Percentiles rank a stretch among this genome's conserved stretches.
These are phyloP conservation scores for Leucocoprinus leucothites DNA, from an alignment of 768 basidiomycete genomes.

Conservation along the genomic window DNA sequence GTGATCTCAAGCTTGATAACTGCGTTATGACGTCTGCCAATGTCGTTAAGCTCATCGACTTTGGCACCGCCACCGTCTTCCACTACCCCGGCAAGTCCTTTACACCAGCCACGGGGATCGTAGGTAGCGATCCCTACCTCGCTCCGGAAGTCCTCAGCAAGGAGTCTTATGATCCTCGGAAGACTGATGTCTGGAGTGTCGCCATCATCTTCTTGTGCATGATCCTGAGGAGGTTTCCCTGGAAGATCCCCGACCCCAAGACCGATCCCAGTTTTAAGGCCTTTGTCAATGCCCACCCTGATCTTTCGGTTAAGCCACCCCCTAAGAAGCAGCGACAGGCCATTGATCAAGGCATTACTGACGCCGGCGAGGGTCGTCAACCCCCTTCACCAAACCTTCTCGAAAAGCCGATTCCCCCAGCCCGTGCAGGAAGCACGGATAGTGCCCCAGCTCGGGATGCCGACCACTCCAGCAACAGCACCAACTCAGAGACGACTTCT, in stretches of 20 bases:
- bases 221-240: constrained; percentile 95
- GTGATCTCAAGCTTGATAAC: constrained; percentile 99
- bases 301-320: constrained; percentile 56
- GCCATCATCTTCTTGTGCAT: constrained; percentile 99
- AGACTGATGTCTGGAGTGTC: constrained; percentile 98
- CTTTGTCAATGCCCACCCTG: constrained; percentile 92
- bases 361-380: constrained; percentile 15
- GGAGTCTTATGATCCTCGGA: constrained; percentile 88
- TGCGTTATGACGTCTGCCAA: constrained; percentile 97
- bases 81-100: constrained; percentile 92
- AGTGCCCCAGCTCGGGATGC: constrained; percentile 25
- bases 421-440: constrained; percentile 33
- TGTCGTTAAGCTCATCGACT: constrained; percentile 98
- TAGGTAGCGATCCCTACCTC: constrained; percentile 97
- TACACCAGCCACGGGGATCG: constrained; percentile 82
- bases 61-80: constrained; percentile 99
- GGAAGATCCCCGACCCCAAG: constrained; percentile 97
- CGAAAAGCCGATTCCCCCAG: constrained; percentile 21
- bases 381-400: constrained; percentile 16
- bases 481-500: constrained; percentile 43
- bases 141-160: constrained; percentile 90
- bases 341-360: constrained; percentile 14
- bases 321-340: constrained; percentile 24
- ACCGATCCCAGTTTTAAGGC: constrained; percentile 88
- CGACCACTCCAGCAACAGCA: constrained; percentile 31